Evolutionary conservation across 2,329 filamentous ascomycete genomes (phyloP).

Genomic region (Fusarium sp.): DNA sequence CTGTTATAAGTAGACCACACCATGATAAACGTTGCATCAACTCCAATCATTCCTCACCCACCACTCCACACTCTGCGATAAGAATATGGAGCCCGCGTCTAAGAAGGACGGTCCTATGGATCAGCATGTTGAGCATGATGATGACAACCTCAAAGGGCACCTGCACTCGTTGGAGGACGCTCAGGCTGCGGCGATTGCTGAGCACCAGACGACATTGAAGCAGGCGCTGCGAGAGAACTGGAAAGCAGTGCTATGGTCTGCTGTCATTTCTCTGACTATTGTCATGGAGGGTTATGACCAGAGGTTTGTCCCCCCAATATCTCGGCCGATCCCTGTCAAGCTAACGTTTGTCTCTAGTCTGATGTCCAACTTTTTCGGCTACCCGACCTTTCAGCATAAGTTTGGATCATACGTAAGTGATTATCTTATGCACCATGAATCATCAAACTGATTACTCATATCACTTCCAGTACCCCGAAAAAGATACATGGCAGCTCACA

Average conservation of each 20-base stretch:
- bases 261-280: conserved; percentile 40
- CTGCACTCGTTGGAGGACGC: conserved; percentile 15
- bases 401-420: conserved; percentile 32
- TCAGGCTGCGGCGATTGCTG: conserved; percentile 21
- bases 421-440: too few species aligned
- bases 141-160: conserved; percentile 11
- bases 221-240: conserved; percentile 33
- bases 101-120: conserved; percentile 1
- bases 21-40: neutral
- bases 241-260: conserved; percentile 45
- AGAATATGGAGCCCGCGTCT: neutral
- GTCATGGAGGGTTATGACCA: conserved; percentile 49
- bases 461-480: conserved; percentile 27
- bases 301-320: conserved; percentile 14
- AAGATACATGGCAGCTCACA: conserved; percentile 41
- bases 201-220: conserved; percentile 29
- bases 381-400: conserved; percentile 41
- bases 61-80: neutral
- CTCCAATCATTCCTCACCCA: neutral
- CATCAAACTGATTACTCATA: neutral
- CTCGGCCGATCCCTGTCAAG: too few species aligned
- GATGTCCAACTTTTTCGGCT: conserved; percentile 44
- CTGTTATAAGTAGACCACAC: neutral
- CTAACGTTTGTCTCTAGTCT: conserved; percentile 8
- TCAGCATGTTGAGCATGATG: conserved; percentile 9